Percentiles rank a stretch among this genome's conserved stretches.
phyloP scores from a whole-genome alignment of 202 grass and related monocot genomes.

The Carex arenaria region DNA sequence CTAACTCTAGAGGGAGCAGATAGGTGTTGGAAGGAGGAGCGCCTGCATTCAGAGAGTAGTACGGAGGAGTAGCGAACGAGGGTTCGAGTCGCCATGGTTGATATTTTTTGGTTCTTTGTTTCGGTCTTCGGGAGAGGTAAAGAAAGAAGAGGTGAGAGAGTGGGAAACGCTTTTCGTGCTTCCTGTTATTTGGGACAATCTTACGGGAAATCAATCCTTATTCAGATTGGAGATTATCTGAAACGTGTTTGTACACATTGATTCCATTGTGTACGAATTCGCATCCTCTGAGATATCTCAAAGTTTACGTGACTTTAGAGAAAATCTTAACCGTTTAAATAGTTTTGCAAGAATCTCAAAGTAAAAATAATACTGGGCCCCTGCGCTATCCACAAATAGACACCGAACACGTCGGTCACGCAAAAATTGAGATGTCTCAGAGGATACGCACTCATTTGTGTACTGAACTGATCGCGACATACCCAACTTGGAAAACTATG shows the following conservation, averaged over 20 bases:
- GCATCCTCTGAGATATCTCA: too few relatives aligned
- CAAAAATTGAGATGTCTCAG: too few relatives aligned
- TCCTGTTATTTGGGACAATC: background rate
- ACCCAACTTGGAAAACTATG: too few relatives aligned
- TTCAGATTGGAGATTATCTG: background rate
- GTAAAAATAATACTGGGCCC: too few relatives aligned
- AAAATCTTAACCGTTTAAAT: too few relatives aligned
- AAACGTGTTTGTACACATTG: too few relatives aligned
- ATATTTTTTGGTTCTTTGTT: background rate
- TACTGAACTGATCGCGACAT: too few relatives aligned
- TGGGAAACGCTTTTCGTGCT: background rate
- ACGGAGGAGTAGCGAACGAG: constrained; percentile 5
- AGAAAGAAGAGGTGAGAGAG: background rate
- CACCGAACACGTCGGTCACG: too few relatives aligned
- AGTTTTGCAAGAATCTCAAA: too few relatives aligned
- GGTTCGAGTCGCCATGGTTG: constrained; percentile 26
- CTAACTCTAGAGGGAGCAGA: background rate
- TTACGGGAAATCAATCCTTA: background rate
- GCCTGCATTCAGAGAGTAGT: constrained; percentile 1
- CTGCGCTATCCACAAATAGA: too few relatives aligned
- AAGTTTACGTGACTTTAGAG: too few relatives aligned
- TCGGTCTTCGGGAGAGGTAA: background rate
- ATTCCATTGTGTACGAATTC: background rate
- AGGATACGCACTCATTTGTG: too few relatives aligned
- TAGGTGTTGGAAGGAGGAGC: background rate